phyloP scores from a whole-genome alignment of 768 basidiomycete species.

The Zangia roseola region DNA sequence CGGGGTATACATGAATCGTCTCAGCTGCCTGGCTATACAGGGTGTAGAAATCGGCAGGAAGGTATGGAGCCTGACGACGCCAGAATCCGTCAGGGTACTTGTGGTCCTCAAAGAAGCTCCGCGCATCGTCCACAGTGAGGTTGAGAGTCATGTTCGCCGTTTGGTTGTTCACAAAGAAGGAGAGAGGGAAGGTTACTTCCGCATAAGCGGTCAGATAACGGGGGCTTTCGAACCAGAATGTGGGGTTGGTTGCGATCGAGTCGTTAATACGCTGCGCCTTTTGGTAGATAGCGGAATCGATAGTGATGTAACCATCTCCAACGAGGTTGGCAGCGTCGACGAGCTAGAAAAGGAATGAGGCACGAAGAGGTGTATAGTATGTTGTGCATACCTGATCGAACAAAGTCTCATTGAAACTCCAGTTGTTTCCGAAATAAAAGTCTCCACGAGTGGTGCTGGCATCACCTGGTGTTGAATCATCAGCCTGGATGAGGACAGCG shows the following conservation, averaged over 20 bases:
- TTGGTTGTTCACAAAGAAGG: slow-evolving; percentile 26
- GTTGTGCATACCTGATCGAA: slow-evolving; percentile 14
- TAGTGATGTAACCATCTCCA: slow-evolving; percentile 17
- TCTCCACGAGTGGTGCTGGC: slow-evolving; percentile 25
- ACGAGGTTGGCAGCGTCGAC: slow-evolving; percentile 16
- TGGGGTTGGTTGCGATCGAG: slow-evolving; percentile 25
- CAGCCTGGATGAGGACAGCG: neutral
- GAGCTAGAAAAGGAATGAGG: slow-evolving; percentile 10
- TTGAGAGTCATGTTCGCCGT: slow-evolving; percentile 17
- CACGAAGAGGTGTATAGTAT: neutral
- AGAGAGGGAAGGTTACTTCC: slow-evolving; percentile 23
- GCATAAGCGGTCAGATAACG: slow-evolving; percentile 21
- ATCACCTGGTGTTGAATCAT: slow-evolving; percentile 15
- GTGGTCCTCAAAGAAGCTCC: slow-evolving; percentile 19
- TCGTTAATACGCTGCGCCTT: slow-evolving; percentile 24
- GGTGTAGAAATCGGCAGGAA: neutral
- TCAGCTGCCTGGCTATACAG: neutral
- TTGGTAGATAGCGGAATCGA: slow-evolving; percentile 22
- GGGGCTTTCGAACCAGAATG: slow-evolving; percentile 20
- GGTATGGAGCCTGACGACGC: slow-evolving; percentile 19
- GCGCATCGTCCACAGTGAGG: slow-evolving; percentile 13
- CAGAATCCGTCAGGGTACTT: slow-evolving; percentile 18
- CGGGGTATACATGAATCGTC: slow-evolving; percentile 9
- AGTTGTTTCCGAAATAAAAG: slow-evolving; percentile 27
- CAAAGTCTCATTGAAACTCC: slow-evolving; percentile 25